These are phyloP conservation scores for Penicillium janthinellum DNA, from an alignment of 2,329 filamentous ascomycete genomes.

Conservation along the genomic window DNA sequence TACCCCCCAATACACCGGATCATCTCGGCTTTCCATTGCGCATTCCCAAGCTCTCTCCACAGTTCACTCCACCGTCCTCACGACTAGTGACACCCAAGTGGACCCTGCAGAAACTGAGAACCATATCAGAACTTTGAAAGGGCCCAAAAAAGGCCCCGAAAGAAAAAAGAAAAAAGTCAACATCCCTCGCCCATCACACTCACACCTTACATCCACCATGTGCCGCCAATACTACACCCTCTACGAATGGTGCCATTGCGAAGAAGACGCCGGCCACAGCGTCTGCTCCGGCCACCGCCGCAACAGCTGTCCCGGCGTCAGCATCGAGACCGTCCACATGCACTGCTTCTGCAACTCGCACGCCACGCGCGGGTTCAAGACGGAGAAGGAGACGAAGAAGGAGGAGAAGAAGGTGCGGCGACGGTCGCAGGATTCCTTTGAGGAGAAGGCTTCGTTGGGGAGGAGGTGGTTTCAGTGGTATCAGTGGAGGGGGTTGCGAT, in stretches of 20 bases:
- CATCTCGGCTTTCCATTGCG: neutral
- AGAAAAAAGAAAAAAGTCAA: neutral
- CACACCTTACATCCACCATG: slow-evolving; percentile 24
- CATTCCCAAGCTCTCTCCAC: neutral
- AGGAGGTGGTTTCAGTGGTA: slow-evolving; percentile 34
- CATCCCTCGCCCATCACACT: neutral
- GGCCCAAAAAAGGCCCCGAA: neutral
- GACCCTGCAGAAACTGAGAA: neutral
- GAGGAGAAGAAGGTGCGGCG: slow-evolving; percentile 24
- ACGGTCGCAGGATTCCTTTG: slow-evolving; percentile 25
- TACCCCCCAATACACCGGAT: neutral
- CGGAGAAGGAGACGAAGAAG: slow-evolving; percentile 35
- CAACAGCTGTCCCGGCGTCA: slow-evolving; percentile 34
- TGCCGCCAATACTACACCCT: slow-evolving; percentile 42
- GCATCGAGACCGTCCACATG: slow-evolving; percentile 41
- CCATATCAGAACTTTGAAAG: too few relatives aligned
- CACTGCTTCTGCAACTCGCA: slow-evolving; percentile 44
- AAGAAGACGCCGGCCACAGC: slow-evolving; percentile 38
- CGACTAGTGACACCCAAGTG: neutral
- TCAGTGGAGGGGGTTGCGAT: slow-evolving; percentile 31
- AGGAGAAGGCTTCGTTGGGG: slow-evolving; percentile 30
- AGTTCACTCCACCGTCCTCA: neutral
- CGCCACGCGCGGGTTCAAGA: slow-evolving; percentile 35
- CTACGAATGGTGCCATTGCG: slow-evolving; percentile 44
- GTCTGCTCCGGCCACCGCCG: slow-evolving; percentile 32